Percentiles rank a stretch among this genome's conserved stretches.
phyloP scores from a whole-genome alignment of 1,284 basidiomycete species.

The Apiotrichum sp. region DNA sequence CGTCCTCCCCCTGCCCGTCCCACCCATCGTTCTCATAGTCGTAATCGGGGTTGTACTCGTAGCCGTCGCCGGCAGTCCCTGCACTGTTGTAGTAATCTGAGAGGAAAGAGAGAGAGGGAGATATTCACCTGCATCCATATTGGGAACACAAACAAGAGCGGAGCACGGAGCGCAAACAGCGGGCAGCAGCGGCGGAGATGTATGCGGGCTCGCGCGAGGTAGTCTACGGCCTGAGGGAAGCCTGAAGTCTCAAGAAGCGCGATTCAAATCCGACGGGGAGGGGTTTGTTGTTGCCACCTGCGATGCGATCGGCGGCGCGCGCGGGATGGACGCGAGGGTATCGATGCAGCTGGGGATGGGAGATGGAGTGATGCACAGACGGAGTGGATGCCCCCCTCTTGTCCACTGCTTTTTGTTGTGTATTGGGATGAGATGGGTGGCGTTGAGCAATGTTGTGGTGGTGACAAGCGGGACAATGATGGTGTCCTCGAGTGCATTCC shows the following conservation, averaged over 20 bases:
- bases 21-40: slow-evolving; percentile 20
- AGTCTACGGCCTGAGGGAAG: too few species aligned
- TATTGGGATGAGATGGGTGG: neutral
- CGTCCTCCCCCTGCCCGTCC: slow-evolving; percentile 47
- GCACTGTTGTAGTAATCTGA: slow-evolving; percentile 23
- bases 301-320: too few species aligned
- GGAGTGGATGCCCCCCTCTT: neutral
- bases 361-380: too few species aligned
- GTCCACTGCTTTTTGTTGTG: neutral
- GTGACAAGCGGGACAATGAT: neutral
- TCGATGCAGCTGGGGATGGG: too few species aligned
- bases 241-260: too few species aligned
- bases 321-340: too few species aligned
- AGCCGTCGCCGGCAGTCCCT: slow-evolving; percentile 26
- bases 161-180: neutral
- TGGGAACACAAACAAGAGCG: slow-evolving; percentile 6
- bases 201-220: too few species aligned
- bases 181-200: neutral
- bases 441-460: neutral
- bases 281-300: too few species aligned
- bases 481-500: neutral
- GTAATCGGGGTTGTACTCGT: slow-evolving; percentile 32
- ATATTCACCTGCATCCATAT: slow-evolving; percentile 45
- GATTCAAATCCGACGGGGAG: too few species aligned
- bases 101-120: neutral